Conservation (phyloP, 305 asterid species). For the Lippia alba region DNA sequence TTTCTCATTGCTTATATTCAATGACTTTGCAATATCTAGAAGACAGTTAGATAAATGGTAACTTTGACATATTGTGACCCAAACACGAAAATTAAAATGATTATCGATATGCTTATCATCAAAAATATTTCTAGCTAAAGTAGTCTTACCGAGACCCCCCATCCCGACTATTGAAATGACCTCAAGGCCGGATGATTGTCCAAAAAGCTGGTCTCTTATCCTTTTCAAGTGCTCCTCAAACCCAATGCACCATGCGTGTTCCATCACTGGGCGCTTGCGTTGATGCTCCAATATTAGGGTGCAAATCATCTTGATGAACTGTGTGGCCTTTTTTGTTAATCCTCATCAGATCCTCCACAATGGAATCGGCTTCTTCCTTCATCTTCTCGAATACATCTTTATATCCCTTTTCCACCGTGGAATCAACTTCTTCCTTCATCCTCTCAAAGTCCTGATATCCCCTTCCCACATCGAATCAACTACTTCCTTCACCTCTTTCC, state of each 20-base stretch:
- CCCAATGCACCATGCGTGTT: too few species aligned
- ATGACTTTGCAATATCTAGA: neutral
- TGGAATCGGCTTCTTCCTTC: neutral
- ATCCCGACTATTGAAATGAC: neutral
- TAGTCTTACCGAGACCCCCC: neutral
- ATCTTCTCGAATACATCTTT: neutral
- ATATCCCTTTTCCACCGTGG: too few species aligned
- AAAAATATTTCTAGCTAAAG: too few species aligned
- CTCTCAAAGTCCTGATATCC: too few species aligned
- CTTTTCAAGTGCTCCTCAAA: neutral
- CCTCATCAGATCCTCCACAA: neutral
- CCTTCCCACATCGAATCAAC: too few species aligned
- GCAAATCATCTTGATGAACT: neutral
- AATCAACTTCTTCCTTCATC: too few species aligned
- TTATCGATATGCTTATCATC: too few species aligned
- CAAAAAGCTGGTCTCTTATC: neutral
- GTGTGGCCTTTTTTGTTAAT: neutral
- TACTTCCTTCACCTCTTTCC: too few species aligned
- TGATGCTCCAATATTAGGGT: too few species aligned
- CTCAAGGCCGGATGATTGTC: neutral
- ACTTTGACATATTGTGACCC: neutral
- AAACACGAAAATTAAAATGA: neutral
- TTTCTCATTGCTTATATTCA: neutral
- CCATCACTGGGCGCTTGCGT: too few species aligned
- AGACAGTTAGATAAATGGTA: neutral